phyloP scores from a whole-genome alignment of 164 flowering plant species.

The Piper longum region DNA sequence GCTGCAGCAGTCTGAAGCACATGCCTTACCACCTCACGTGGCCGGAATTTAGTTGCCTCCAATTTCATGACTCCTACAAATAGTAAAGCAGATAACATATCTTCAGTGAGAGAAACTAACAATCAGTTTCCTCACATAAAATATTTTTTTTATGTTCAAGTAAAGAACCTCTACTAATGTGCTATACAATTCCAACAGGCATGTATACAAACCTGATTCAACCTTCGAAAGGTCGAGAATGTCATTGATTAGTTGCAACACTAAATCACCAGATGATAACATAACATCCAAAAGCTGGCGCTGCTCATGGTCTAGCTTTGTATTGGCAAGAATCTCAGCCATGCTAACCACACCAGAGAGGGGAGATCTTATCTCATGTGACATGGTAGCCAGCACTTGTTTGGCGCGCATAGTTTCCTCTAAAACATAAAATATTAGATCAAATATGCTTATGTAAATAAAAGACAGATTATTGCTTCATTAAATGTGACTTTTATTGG shows the following conservation, averaged over 20 bases:
- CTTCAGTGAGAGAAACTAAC: not conserved
- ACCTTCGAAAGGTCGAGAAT: conserved; percentile 97
- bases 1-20: conserved; percentile 98
- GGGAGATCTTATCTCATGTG: conserved; percentile 98
- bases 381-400: conserved; percentile 97
- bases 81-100: not conserved
- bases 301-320: conserved; percentile 75
- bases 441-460: conserved; percentile 18
- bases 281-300: conserved; percentile 67
- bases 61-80: conserved; percentile 82
- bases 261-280: conserved; percentile 91
- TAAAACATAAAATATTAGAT: conserved; percentile 4
- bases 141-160: too few relatives aligned
- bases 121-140: too few relatives aligned
- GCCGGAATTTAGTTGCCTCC: conserved; percentile 91
- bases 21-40: conserved; percentile 91
- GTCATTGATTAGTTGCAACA: conserved; percentile 89
- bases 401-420: conserved; percentile 99
- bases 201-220: conserved; percentile 60
- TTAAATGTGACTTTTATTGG: conserved; percentile 72
- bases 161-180: not conserved
- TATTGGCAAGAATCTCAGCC: conserved; percentile 73
- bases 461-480: conserved; percentile 75
- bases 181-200: conserved; percentile 1
- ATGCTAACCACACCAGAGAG: conserved; percentile 88